Conservation (phyloP, 805 yeast genomes). For the Torulaspora quercuum region DNA sequence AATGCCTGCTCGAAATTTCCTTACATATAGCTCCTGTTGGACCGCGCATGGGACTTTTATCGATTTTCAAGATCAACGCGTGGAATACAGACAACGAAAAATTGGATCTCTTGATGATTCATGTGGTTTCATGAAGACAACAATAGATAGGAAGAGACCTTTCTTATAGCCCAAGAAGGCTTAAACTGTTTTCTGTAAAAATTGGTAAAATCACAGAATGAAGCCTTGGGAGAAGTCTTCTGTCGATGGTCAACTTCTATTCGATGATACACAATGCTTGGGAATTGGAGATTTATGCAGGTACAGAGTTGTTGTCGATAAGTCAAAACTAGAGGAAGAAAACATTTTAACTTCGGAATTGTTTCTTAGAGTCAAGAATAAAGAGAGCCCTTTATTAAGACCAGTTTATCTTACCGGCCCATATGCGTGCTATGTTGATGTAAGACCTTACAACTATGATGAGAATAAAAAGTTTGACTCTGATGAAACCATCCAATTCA, state of each 20-base stretch:
- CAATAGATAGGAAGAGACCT: no score
- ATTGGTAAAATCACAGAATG: no score
- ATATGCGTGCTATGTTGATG: slow-evolving; percentile 76
- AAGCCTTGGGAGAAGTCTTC: slow-evolving; percentile 4
- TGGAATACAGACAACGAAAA: no score
- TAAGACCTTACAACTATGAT: slow-evolving; percentile 62
- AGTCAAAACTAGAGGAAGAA: slow-evolving; percentile 15
- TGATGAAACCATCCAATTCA: slow-evolving; percentile 43
- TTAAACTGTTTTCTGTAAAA: no score
- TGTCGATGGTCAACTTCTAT: slow-evolving; percentile 19
- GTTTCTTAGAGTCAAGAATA: slow-evolving; percentile 58
- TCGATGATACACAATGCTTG: slow-evolving; percentile 22
- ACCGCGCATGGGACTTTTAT: no score
- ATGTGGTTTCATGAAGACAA: no score
- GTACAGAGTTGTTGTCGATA: slow-evolving; percentile 26
- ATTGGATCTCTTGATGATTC: no score
- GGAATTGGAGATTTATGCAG: slow-evolving; percentile 34
- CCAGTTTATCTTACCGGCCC: slow-evolving; percentile 92
- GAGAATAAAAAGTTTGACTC: slow-evolving; percentile 42
- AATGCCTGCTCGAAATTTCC: no score
- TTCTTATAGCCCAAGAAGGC: no score
- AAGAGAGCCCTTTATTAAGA: slow-evolving; percentile 65
- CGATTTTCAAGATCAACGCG: no score
- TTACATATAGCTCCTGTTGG: no score
- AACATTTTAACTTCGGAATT: slow-evolving; percentile 15